phyloP scores from a whole-genome alignment of 441 rosid genomes.

The Biscutella laevigata region DNA sequence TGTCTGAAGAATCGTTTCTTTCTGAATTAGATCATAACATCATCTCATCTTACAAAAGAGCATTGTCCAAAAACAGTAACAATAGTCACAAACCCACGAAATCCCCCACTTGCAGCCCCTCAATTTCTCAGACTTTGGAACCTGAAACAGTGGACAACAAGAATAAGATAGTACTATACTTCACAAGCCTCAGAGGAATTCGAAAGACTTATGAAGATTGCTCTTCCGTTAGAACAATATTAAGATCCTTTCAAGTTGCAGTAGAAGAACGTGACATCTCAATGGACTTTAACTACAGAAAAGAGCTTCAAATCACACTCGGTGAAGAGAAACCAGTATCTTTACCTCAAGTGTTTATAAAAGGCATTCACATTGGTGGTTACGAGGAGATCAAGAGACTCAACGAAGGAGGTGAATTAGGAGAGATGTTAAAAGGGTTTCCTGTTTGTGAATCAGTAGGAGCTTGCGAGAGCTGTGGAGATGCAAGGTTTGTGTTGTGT shows the following conservation, averaged over 20 bases:
- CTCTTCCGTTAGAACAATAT: conserved; percentile 51
- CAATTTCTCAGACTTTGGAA: conserved; percentile 11
- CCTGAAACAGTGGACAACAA: conserved; percentile 21
- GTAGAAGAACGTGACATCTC: conserved; percentile 82
- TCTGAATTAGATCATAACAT: conserved; percentile 70
- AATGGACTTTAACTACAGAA: conserved; percentile 63
- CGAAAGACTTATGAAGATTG: conserved; percentile 81
- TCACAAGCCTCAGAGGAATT: conserved; percentile 79
- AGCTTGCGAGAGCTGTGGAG: conserved; percentile 68
- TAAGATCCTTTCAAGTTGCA: conserved; percentile 50
- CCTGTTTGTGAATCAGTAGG: conserved; percentile 32
- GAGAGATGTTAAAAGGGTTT: conserved; percentile 49
- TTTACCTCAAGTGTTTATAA: conserved; percentile 67
- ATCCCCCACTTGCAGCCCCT: conserved; percentile 10
- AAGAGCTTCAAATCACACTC: conserved; percentile 44
- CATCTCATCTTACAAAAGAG: conserved; percentile 63
- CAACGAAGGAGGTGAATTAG: conserved; percentile 64
- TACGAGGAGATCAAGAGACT: conserved; percentile 67
- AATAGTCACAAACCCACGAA: too few species aligned
- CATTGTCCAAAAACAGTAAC: too few species aligned
- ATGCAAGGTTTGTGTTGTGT: conserved; percentile 78
- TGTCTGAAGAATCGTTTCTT: conserved; percentile 73
- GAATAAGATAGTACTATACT: conserved; percentile 48
- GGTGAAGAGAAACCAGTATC: conserved; percentile 37
- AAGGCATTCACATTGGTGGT: conserved; percentile 57